A percentile compares a stretch with the other conserved stretches of the same genome.
These are phyloP conservation scores for Sesbania bispinosa DNA, from an alignment of 306 rosid genomes.

Conservation along the genomic window DNA sequence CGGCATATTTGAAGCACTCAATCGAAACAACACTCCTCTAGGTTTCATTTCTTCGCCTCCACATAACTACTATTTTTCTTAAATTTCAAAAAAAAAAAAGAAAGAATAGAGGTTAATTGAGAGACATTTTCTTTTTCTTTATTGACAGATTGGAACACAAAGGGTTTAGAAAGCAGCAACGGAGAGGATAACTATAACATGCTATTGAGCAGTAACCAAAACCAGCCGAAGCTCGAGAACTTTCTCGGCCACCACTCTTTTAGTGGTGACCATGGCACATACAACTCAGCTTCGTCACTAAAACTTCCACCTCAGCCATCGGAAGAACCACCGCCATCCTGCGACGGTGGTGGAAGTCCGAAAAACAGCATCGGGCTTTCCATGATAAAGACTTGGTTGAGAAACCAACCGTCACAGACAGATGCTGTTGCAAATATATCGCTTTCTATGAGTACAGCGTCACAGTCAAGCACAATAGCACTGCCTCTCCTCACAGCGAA, in stretches of 20 bases:
- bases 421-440: constrained; percentile 53
- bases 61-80: too few species aligned
- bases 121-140: too few species aligned
- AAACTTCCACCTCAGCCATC: constrained; percentile 37
- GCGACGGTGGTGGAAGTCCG: not conserved
- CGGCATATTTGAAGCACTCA: constrained; percentile 37
- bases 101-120: too few species aligned
- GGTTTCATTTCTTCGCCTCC: too few species aligned
- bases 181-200: constrained; percentile 61
- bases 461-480: constrained; percentile 47
- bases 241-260: constrained; percentile 76
- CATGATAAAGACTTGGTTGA: constrained; percentile 86
- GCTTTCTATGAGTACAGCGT: constrained; percentile 79
- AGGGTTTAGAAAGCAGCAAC: too few species aligned
- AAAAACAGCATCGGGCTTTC: constrained; percentile 68
- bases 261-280: constrained; percentile 47
- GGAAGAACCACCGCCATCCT: too few species aligned
- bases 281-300: too few species aligned
- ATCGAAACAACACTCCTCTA: too few species aligned
- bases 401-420: constrained; percentile 56
- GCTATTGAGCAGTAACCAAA: constrained; percentile 40
- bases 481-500: constrained; percentile 40
- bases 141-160: too few species aligned
- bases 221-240: constrained; percentile 80
- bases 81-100: too few species aligned